phyloP scores from a whole-genome alignment of 208 protist genomes.

The Naegleria fowleri region DNA sequence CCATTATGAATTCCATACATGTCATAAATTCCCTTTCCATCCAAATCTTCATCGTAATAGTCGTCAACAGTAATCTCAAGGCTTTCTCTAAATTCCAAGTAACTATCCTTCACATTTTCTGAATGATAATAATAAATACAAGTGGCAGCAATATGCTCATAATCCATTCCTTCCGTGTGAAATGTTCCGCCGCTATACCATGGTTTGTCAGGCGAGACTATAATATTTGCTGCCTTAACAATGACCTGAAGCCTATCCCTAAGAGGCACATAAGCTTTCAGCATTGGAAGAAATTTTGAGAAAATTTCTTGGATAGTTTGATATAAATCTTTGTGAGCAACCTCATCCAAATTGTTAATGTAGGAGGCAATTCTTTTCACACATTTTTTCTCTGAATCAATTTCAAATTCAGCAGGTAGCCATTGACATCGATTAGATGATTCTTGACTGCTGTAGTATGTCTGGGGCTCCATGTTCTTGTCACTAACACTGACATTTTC shows the following conservation, averaged over 20 bases:
- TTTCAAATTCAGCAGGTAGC: conserved; percentile 46
- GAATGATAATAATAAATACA: conserved; percentile 47
- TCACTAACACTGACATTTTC: conserved; percentile 20
- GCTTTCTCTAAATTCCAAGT: conserved; percentile 35
- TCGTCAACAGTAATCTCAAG: not conserved
- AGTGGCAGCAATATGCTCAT: conserved; percentile 43
- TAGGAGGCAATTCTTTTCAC: conserved; percentile 35
- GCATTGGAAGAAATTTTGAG: conserved; percentile 39
- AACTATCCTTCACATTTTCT: conserved; percentile 33
- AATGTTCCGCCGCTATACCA: conserved; percentile 40
- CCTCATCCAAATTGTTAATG: conserved; percentile 49
- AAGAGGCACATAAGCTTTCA: not conserved
- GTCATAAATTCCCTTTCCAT: not conserved
- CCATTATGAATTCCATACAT: not conserved
- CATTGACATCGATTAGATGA: conserved; percentile 39
- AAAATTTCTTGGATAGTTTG: conserved; percentile 35
- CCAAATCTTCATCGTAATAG: not conserved
- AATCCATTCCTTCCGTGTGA: conserved; percentile 50
- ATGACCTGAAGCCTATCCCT: conserved; percentile 39
- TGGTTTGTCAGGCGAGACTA: conserved; percentile 33
- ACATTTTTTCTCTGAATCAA: not conserved
- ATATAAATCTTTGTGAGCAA: conserved; percentile 38
- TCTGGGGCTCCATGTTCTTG: not conserved
- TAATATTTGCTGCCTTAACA: conserved; percentile 48
- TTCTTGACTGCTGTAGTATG: no score